A percentile compares a stretch with the other conserved stretches of the same genome.
phyloP scores from a whole-genome alignment of 441 rosid species.

The Biscutella laevigata region DNA sequence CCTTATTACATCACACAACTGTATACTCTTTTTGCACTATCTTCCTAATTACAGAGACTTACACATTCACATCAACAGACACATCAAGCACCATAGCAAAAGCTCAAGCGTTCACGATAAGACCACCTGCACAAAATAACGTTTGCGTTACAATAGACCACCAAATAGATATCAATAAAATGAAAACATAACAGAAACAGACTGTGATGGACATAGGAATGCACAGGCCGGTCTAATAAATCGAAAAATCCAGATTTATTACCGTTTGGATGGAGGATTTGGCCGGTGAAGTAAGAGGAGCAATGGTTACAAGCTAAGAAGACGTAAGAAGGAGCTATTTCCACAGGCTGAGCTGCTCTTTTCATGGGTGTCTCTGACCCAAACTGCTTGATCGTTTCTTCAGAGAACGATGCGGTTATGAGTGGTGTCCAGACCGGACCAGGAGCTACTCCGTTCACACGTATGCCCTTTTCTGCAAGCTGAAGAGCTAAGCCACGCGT shows the following conservation, averaged over 20 bases:
- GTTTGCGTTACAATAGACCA: not conserved
- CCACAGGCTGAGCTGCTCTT: constrained; percentile 71
- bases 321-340: constrained; percentile 57
- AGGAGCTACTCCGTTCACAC: constrained; percentile 72
- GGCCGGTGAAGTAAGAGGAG: constrained; percentile 75
- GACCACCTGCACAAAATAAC: constrained; percentile 40
- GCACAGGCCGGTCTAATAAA: not conserved
- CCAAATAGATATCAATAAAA: not conserved
- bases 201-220: not conserved
- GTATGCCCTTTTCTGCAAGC: constrained; percentile 45
- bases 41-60: not conserved
- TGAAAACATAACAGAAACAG: not conserved
- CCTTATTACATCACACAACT: not conserved
- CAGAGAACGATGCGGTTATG: constrained; percentile 51
- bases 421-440: constrained; percentile 86
- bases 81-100: not conserved
- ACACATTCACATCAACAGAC: not conserved
- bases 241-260: not conserved
- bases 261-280: constrained; percentile 77
- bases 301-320: constrained; percentile 68
- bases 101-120: constrained; percentile 44
- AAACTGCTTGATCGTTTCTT: constrained; percentile 38
- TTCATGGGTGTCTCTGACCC: constrained; percentile 55
- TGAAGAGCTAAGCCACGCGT: constrained; percentile 67
- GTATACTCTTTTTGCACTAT: not conserved